Conservation (phyloP, 2,329 filamentous ascomycete genomes). For the Arthroderma uncinatum region DNA sequence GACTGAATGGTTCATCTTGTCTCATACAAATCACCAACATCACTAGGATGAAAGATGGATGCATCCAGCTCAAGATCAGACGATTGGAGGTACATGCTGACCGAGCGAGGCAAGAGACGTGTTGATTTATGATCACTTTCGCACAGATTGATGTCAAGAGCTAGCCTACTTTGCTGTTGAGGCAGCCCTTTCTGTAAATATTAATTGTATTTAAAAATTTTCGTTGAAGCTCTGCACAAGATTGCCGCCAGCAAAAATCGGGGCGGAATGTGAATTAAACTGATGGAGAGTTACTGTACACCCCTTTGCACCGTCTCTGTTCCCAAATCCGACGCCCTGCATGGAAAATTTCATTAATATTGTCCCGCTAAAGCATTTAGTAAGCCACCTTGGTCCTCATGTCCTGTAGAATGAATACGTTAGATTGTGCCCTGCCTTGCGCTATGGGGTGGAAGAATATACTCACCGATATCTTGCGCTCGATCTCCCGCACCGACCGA, state of each 20-base stretch:
- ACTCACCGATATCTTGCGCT: slow-evolving; percentile 76
- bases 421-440: background rate
- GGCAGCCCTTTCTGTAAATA: background rate
- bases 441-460: background rate
- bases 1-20: slow-evolving; percentile 33
- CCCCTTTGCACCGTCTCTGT: background rate
- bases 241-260: background rate
- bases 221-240: background rate
- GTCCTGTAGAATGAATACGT: slow-evolving; percentile 32
- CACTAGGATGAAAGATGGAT: slow-evolving; percentile 18
- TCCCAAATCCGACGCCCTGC: slow-evolving; percentile 17
- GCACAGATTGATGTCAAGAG: background rate
- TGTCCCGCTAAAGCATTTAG: slow-evolving; percentile 19
- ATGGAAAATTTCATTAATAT: slow-evolving; percentile 7
- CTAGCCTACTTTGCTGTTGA: background rate
- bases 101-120: slow-evolving; percentile 45
- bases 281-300: background rate
- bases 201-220: background rate
- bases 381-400: slow-evolving; percentile 49
- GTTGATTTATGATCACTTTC: background rate
- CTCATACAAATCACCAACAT: slow-evolving; percentile 30
- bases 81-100: slow-evolving; percentile 24
- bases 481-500: slow-evolving; percentile 81
- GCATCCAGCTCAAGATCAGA: slow-evolving; percentile 34
- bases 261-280: background rate